These are phyloP conservation scores for Metschnikowia corniflorae DNA, from an alignment of 805 yeast genomes.

Conservation along the genomic window DNA sequence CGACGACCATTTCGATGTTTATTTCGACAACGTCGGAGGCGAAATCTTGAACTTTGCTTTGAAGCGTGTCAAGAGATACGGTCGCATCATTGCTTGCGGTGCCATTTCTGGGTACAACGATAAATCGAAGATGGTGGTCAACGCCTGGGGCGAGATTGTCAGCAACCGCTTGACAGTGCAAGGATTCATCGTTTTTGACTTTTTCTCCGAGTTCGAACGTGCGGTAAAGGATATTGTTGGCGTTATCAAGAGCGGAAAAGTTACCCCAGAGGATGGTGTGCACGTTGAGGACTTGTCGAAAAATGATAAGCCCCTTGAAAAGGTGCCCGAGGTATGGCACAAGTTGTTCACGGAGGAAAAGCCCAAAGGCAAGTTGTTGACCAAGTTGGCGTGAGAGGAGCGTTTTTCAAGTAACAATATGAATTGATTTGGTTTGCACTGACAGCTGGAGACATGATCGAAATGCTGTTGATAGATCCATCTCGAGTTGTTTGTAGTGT, in stretches of 20 bases:
- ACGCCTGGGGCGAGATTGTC: conserved; percentile 42
- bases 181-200: conserved; percentile 54
- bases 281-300: conserved; percentile 41
- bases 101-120: conserved; percentile 58
- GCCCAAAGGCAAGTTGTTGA: conserved; percentile 19
- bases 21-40: conserved; percentile 67
- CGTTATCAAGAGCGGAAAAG: conserved; percentile 39
- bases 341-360: conserved; percentile 18
- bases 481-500: too few relatives aligned
- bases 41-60: conserved; percentile 47
- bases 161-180: conserved; percentile 47
- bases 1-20: conserved; percentile 48
- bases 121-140: conserved; percentile 30
- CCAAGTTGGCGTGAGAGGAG: conserved; percentile 13
- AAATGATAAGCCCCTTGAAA: conserved; percentile 20
- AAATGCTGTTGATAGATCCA: too few relatives aligned
- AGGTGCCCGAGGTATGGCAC: conserved; percentile 17
- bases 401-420: too few relatives aligned
- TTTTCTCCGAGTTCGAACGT: conserved; percentile 31
- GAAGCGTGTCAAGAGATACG: conserved; percentile 34
- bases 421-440: too few relatives aligned
- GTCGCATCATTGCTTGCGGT: conserved; percentile 58
- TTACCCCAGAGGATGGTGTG: conserved; percentile 32
- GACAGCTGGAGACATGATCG: too few relatives aligned
- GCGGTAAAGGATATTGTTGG: conserved; percentile 34